Conservation (phyloP, 768 basidiomycete genomes). For the Albatrellus ellisii region DNA sequence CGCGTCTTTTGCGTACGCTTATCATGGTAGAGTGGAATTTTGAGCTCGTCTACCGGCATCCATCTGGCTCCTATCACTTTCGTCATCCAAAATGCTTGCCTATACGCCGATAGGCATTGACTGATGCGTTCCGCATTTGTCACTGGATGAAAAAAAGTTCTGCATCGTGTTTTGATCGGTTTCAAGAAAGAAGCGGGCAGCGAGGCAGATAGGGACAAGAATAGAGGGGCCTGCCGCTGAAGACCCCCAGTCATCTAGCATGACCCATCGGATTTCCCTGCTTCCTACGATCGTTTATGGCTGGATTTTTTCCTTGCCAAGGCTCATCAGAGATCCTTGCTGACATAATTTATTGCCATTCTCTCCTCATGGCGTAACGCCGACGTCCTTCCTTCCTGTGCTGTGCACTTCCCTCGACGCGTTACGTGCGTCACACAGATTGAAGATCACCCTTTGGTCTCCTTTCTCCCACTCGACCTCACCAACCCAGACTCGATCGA, state of each 20-base stretch:
- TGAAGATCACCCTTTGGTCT: constrained; percentile 95
- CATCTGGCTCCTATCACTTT: constrained; percentile 2
- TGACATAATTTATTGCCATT: background rate
- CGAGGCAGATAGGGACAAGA: background rate
- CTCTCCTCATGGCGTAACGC: constrained; percentile 1
- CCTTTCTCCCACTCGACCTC: constrained; percentile 90
- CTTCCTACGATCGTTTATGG: background rate
- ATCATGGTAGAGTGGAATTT: too few species aligned
- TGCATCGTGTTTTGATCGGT: too few species aligned
- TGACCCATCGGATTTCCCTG: background rate
- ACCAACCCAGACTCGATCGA: constrained; percentile 83
- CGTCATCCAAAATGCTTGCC: background rate
- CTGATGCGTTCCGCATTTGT: background rate
- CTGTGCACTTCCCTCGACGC: constrained; percentile 6
- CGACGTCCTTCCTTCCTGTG: constrained; percentile 1
- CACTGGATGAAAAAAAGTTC: too few species aligned
- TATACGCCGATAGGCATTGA: background rate
- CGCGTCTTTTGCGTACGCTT: constrained; percentile 3
- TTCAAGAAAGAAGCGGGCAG: too few species aligned
- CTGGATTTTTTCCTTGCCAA: background rate
- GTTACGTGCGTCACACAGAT: constrained; percentile 42
- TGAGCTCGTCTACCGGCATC: background rate
- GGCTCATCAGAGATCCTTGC: background rate
- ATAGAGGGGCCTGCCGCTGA: background rate
- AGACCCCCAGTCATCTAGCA: background rate